These are phyloP conservation scores for Wickerhamomyces strasburgensis DNA, from an alignment of 805 yeast species.

Conservation along the genomic window DNA sequence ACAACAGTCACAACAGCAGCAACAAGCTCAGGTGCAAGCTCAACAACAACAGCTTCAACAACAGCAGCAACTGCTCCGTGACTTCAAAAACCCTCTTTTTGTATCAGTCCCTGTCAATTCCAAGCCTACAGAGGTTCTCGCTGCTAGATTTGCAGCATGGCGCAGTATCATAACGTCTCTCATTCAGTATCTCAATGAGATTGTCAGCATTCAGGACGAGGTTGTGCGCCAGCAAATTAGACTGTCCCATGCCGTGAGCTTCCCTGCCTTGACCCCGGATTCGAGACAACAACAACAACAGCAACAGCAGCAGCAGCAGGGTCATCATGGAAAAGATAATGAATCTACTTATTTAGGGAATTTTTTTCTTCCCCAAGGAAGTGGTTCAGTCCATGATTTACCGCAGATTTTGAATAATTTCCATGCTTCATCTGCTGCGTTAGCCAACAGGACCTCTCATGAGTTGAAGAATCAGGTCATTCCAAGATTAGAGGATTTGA, in stretches of 20 bases:
- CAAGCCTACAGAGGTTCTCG: slow-evolving; percentile 83
- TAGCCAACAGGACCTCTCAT: slow-evolving; percentile 53
- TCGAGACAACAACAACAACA: slow-evolving; percentile 1
- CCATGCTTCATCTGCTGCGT: slow-evolving; percentile 54
- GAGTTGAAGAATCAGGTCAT: slow-evolving; percentile 58
- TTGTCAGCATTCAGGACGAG: slow-evolving; percentile 83
- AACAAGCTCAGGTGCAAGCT: slow-evolving; percentile 1
- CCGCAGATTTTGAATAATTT: slow-evolving; percentile 66
- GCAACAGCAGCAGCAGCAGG: slow-evolving; percentile 1
- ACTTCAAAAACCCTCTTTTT: slow-evolving; percentile 45
- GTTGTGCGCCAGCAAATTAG: slow-evolving; percentile 77
- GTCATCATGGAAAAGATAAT: slow-evolving; percentile 11
- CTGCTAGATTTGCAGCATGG: slow-evolving; percentile 84
- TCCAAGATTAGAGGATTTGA: slow-evolving; percentile 62
- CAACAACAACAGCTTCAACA: slow-evolving; percentile 5
- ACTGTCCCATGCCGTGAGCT: slow-evolving; percentile 69
- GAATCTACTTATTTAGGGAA: slow-evolving; percentile 20
- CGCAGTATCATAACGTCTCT: slow-evolving; percentile 71
- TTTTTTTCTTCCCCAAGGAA: slow-evolving; percentile 73
- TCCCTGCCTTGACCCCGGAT: slow-evolving; percentile 27
- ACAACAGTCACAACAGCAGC: slow-evolving; percentile 5
- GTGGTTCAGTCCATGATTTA: slow-evolving; percentile 76
- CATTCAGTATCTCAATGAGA: slow-evolving; percentile 70
- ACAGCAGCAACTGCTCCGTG: slow-evolving; percentile 18
- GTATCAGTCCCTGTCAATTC: slow-evolving; percentile 52